These are phyloP conservation scores for Globisporangium rhizosaccharum DNA, from an alignment of 352 stramenopile species.

Conservation along the genomic window DNA sequence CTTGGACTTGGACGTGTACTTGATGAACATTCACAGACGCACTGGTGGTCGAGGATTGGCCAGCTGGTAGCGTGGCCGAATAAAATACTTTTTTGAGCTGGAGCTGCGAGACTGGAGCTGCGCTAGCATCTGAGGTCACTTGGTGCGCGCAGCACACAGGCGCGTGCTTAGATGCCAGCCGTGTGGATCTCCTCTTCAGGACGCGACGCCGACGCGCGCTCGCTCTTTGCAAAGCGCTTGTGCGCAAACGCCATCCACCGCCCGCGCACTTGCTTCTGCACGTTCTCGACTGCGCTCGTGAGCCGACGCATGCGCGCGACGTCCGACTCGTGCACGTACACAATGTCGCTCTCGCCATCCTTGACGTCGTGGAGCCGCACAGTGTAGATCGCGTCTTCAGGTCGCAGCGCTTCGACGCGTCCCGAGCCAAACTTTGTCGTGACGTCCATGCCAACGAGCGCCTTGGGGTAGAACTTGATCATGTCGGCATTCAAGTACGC, in stretches of 20 bases:
- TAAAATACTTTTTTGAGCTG: constrained; percentile 15
- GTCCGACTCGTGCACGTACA: constrained; percentile 75
- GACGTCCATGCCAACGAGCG: constrained; percentile 67
- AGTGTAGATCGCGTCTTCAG: constrained; percentile 71
- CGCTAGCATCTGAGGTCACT: no score
- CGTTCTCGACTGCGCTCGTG: constrained; percentile 40
- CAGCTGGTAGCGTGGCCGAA: constrained; percentile 4
- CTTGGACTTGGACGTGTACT: no score
- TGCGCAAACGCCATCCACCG: constrained; percentile 41
- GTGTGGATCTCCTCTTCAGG: constrained; percentile 42
- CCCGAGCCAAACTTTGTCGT: constrained; percentile 70
- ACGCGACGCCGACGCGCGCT: constrained; percentile 34
- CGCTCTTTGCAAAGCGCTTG: constrained; percentile 15
- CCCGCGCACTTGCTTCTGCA: constrained; percentile 43
- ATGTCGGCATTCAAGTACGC: constrained; percentile 53
- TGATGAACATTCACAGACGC: no score
- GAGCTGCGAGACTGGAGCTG: neutral
- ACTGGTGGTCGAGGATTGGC: no score
- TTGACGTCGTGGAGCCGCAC: constrained; percentile 45
- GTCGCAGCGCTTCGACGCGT: constrained; percentile 54
- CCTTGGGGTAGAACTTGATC: constrained; percentile 70
- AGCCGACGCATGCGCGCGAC: constrained; percentile 38
- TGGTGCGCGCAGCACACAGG: neutral
- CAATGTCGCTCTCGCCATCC: constrained; percentile 44
- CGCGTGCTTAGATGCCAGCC: constrained; percentile 36